These are phyloP conservation scores for Aureobasidium sp. DNA, from an alignment of 2,329 filamentous ascomycete species.

Conservation along the genomic window DNA sequence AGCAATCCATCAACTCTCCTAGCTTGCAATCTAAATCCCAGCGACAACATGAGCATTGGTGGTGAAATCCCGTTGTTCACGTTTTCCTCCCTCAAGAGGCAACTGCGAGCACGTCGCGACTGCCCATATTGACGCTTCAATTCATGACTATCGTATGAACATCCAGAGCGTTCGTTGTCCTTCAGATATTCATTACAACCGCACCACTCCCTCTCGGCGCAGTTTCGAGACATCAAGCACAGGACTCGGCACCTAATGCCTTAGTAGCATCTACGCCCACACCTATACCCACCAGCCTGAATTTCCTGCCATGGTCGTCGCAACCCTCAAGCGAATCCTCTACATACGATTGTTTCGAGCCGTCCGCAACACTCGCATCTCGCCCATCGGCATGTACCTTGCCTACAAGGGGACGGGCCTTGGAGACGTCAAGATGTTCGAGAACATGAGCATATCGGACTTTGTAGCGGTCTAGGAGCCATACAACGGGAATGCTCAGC, in stretches of 20 bases:
- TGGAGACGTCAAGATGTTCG: slow-evolving; percentile 14
- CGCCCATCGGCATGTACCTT: slow-evolving; percentile 16
- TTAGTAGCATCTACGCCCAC: neutral
- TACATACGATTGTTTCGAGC: slow-evolving; percentile 1
- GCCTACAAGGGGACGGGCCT: slow-evolving; percentile 17
- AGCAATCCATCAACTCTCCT: neutral
- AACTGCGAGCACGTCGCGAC: neutral
- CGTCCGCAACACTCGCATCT: slow-evolving; percentile 16
- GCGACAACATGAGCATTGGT: neutral
- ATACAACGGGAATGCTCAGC: slow-evolving; percentile 14
- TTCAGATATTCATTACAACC: neutral
- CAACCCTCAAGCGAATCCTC: slow-evolving; percentile 1
- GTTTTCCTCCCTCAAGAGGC: neutral
- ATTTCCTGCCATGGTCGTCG: neutral
- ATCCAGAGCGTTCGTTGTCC: neutral
- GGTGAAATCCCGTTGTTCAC: neutral
- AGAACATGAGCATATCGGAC: slow-evolving; percentile 16
- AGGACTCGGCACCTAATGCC: neutral
- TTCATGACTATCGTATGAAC: neutral
- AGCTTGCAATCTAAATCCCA: neutral
- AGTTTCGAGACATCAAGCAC: neutral
- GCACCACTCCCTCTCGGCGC: neutral
- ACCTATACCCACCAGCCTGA: neutral
- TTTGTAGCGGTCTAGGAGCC: slow-evolving; percentile 17
- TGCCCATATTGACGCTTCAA: neutral